phyloP scores from a whole-genome alignment of 345 rosid species.

The Populus simonii region DNA sequence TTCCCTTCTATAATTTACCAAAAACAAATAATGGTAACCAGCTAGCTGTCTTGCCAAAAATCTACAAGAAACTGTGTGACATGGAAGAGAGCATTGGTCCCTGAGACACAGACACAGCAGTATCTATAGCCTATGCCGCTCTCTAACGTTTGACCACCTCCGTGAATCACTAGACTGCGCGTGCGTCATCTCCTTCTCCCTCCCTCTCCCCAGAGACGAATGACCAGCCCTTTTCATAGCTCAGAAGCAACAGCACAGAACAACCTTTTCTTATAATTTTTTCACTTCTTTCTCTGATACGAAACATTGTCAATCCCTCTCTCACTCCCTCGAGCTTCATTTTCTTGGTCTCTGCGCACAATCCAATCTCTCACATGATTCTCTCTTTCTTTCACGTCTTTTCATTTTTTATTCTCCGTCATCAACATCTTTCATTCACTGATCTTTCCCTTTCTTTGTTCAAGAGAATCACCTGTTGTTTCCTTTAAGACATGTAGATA shows the following conservation, averaged over 20 bases:
- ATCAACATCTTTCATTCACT: background rate
- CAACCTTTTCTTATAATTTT: background rate
- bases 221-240: slow-evolving; percentile 21
- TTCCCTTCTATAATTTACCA: background rate
- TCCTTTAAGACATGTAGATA: slow-evolving; percentile 32
- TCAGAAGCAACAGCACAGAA: slow-evolving; percentile 5
- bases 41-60: background rate
- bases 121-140: background rate
- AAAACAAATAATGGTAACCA: background rate
- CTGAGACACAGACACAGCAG: background rate
- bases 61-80: background rate
- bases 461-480: slow-evolving; percentile 24
- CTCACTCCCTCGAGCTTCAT: slow-evolving; percentile 20
- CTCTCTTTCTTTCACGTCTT: slow-evolving; percentile 1
- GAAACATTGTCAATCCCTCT: background rate
- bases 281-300: background rate
- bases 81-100: background rate
- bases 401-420: slow-evolving; percentile 14
- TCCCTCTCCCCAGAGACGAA: slow-evolving; percentile 19
- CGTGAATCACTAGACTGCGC: slow-evolving; percentile 5
- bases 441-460: background rate
- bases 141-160: background rate
- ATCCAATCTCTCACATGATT: slow-evolving; percentile 13
- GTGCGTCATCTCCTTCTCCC: slow-evolving; percentile 1
- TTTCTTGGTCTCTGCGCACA: slow-evolving; percentile 20